Conservation (phyloP, 2,329 filamentous ascomycete species). For the Zopfia rhizophila region DNA sequence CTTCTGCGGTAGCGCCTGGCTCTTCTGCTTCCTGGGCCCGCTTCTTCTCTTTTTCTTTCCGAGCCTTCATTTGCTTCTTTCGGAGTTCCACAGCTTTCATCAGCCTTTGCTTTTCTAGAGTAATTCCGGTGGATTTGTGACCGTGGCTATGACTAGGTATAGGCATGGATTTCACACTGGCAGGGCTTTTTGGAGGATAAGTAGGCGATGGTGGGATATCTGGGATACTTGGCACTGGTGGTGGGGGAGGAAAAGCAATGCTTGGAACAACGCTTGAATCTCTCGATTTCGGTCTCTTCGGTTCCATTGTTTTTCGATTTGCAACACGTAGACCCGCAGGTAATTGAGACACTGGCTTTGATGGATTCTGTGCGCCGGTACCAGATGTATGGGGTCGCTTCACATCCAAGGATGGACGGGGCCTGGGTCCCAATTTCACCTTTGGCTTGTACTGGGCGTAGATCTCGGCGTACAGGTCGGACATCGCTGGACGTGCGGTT, state of each 20-base stretch:
- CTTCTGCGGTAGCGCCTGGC: conserved; percentile 23
- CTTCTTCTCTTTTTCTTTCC: conserved; percentile 43
- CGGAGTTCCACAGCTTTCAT: conserved; percentile 94
- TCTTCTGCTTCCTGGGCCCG: conserved; percentile 18
- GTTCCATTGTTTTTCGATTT: conserved; percentile 40
- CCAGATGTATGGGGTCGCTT: conserved; percentile 70
- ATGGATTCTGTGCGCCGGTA: conserved; percentile 55
- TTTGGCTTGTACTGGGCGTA: conserved; percentile 74
- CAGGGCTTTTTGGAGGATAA: conserved; percentile 51
- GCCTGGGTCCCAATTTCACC: conserved; percentile 88
- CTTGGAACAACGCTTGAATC: conserved; percentile 41
- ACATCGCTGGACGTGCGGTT: conserved; percentile 50
- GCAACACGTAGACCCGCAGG: conserved; percentile 78
- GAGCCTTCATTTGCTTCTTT: conserved; percentile 75
- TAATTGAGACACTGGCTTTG: conserved; percentile 79
- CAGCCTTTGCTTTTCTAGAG: conserved; percentile 87
- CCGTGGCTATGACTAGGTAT: conserved; percentile 44
- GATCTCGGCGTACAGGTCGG: conserved; percentile 58
- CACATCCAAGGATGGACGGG: conserved; percentile 78
- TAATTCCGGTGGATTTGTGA: conserved; percentile 67
- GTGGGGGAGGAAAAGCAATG: conserved; percentile 44
- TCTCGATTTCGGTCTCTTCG: conserved; percentile 49
- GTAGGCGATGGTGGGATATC: conserved; percentile 49
- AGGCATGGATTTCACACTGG: conserved; percentile 57
- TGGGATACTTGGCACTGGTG: conserved; percentile 46